Base-by-base conservation (phyloP, 306 rosid species). In the Glycine latifolia region DNA sequence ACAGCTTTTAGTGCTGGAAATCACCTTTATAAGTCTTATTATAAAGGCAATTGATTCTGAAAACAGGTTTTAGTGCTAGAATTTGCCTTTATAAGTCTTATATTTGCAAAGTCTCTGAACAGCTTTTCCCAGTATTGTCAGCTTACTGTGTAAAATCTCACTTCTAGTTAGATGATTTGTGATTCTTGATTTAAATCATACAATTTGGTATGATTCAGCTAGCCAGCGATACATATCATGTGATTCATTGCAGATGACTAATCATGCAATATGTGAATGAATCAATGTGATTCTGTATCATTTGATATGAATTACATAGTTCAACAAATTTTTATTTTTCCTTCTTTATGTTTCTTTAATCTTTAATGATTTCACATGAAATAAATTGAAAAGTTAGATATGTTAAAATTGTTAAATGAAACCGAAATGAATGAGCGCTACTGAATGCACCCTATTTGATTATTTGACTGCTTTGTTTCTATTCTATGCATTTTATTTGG, bases 71-170 rank as follows among this genome's bases (percentile, higher is more conserved):
- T 58, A 58, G 35, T 58, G 35, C 63, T 58, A 8, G 31, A 17
- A 56, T 7, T 16, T 56, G 5, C 5, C 62, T 10, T 44, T 59
- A 37, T 37, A 15, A 37, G 31, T 73, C 66, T 70, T 74, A 3
- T 37, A 39, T 77, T 46, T 74, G 71, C 41, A 14, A 62, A 52
- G 67, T 67, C 33, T 17, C 50, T 47, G 17, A 43, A 68, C 52
- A 35, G 43, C 8, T 80, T 71, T 61, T 43, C 33, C 37, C 33
- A 68, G 70, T 49, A 49, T 59, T 41, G 56, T 37, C 33, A 48
- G 80, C 39, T 53, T 62, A 61, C 65, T 58, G 49, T 56, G 46
- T 75, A 65, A 62, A 71, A 71, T 59, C 17, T 67, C 12, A 39
- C 7, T 41, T 65, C 8, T 26, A 0, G 63, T 17, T 58, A 3